Conservation (phyloP, 352 stramenopile genomes). For the Phytophthora uliginosa region DNA sequence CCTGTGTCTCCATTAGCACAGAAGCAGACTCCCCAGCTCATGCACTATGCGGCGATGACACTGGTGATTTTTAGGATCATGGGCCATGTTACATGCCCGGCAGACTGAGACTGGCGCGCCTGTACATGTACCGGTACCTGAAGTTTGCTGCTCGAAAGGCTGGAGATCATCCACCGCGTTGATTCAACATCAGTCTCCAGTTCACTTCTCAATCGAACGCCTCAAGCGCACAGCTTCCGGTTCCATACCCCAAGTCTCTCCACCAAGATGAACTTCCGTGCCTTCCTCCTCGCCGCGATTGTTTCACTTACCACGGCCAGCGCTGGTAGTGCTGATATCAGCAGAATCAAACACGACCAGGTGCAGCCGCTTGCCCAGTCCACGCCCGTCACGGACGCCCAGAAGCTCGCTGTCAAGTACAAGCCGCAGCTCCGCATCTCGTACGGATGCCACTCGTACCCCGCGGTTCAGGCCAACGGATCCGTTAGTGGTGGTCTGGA, state of each 20-base stretch:
- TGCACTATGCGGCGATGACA: constrained; percentile 4
- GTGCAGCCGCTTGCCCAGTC: constrained; percentile 21
- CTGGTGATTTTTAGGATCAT: constrained; percentile 17
- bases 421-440: constrained; percentile 34
- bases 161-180: not conserved
- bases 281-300: constrained; percentile 20
- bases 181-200: not conserved
- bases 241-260: not conserved
- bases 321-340: constrained; percentile 4
- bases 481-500: constrained; percentile 42
- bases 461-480: constrained; percentile 36
- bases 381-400: constrained; percentile 7
- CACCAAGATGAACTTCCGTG: constrained; percentile 23
- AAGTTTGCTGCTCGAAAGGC: constrained; percentile 11
- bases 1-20: constrained; percentile 10
- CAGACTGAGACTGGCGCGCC: not conserved
- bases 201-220: constrained; percentile 18
- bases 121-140: too few relatives aligned
- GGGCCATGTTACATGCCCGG: not conserved
- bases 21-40: constrained; percentile 4
- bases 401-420: constrained; percentile 24
- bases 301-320: constrained; percentile 8
- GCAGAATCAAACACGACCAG: constrained; percentile 35
- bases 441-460: constrained; percentile 47
- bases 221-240: not conserved